A percentile compares a stretch with the other conserved stretches of the same genome.
Conservation (phyloP, 352 stramenopile genomes). For the Pythium coloratum region DNA sequence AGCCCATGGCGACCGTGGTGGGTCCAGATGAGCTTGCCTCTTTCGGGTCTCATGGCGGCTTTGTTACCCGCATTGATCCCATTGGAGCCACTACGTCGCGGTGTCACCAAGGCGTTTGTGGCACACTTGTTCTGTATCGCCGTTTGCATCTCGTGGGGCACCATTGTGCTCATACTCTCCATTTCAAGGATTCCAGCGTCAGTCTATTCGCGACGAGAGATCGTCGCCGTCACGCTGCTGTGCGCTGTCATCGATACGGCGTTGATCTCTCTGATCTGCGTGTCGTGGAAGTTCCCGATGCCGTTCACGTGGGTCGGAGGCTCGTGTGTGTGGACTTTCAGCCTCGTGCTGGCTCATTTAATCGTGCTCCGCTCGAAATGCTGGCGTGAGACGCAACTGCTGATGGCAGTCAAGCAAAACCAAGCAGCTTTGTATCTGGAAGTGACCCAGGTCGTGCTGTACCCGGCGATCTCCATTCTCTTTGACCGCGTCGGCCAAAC, state of each 20-base stretch:
- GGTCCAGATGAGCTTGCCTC: not conserved
- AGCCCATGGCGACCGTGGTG: not conserved
- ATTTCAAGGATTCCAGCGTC: not conserved
- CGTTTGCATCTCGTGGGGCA: not conserved
- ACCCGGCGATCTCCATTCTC: slow-evolving; percentile 12
- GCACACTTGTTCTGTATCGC: not conserved
- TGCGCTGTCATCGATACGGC: not conserved
- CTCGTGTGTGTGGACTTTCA: not conserved
- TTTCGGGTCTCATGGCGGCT: not conserved
- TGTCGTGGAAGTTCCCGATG: slow-evolving; percentile 14
- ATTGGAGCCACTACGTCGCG: not conserved
- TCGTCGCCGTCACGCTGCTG: not conserved
- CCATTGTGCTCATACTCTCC: not conserved
- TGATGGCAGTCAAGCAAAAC: not conserved
- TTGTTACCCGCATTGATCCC: not conserved
- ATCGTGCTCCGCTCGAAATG: slow-evolving; percentile 10
- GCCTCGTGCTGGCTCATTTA: slow-evolving; percentile 5
- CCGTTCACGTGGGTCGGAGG: slow-evolving; percentile 13
- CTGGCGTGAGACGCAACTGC: not conserved
- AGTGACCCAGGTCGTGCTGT: slow-evolving; percentile 8
- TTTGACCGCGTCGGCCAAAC: slow-evolving; percentile 13
- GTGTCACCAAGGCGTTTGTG: not conserved
- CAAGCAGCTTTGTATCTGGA: not conserved
- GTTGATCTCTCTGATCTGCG: not conserved
- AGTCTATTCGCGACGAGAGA: not conserved